Evolutionary conservation across 495 filamentous ascomycete species (phyloP), one percentile per base, ranked within the genome.

Genomic region (Daldinia bambusicola): DNA sequence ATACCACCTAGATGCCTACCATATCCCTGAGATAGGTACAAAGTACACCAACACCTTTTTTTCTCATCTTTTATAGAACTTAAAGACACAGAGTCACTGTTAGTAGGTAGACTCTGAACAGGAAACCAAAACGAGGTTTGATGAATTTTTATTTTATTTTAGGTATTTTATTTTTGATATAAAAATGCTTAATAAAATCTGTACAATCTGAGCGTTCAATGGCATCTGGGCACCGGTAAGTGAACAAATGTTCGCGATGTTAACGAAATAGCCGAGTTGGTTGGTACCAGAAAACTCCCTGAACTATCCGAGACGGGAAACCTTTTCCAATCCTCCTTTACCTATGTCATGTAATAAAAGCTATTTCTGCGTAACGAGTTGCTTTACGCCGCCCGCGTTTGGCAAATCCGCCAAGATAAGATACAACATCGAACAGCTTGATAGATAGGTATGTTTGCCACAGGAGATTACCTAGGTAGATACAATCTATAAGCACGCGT

Each of bases 401-500:
- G 40, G 43, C 43, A 16, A 48, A 48, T 48, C 43, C 16, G 14
- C 18, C 18, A 48, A 22, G 16, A 48, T 22, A 48, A 48, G 43
- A 48, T 48, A 48, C 43, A 48, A 48, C 20, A 48, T 22, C 22
- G 12, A 32, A 52, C 31, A 53, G 26, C 50, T 13, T 53, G 26
- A 7, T 30, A 13, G 22, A 32, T 32, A 13, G 22, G 16, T 32
- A 13, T n/a, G 9, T 14, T 53, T 53, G 16, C 13, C 6, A 30
- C 50, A 8, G 7, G 31, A 26, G 26, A 3, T 26, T 26, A 26
- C 26, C 26, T 26, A 31, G 12, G 14, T 32, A 31, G 14, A 53
- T 53, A 53, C 22, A 53, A 31, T 53, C 2, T 5, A 53, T 14
- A 30, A 32, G 26, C 50, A 32, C 22, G 13, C 9, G 22, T 26